These are phyloP conservation scores for Epichloe coenophiala DNA, from an alignment of 2,329 filamentous ascomycete species.

Conservation along the genomic window DNA sequence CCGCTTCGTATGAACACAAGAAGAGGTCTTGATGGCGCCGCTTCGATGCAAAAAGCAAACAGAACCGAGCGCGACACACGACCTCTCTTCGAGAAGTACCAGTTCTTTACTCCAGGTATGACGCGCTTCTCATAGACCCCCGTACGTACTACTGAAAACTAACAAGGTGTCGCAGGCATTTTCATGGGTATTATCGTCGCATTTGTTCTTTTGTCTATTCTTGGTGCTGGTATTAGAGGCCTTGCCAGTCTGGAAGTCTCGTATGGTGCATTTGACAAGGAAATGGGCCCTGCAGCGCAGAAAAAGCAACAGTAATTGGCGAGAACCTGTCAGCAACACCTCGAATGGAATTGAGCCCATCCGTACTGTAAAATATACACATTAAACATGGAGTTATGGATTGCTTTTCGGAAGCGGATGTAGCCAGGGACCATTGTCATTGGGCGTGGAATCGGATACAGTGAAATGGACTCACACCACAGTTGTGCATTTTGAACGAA, in stretches of 20 bases:
- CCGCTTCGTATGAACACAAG: conserved; percentile 61
- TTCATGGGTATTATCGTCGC: conserved; percentile 72
- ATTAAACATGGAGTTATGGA: conserved; percentile 9
- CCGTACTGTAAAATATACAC: conserved; percentile 7
- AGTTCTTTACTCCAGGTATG: conserved; percentile 79
- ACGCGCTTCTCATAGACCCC: neutral
- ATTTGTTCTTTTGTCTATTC: conserved; percentile 60
- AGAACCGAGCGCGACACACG: conserved; percentile 26
- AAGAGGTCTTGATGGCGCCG: conserved; percentile 32
- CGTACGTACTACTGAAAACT: neutral
- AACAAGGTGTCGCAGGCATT: conserved; percentile 44
- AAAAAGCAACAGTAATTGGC: conserved; percentile 47
- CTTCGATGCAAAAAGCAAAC: conserved; percentile 24
- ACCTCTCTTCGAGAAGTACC: conserved; percentile 78
- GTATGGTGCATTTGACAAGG: conserved; percentile 93
- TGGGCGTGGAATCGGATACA: neutral
- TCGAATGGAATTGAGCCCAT: neutral
- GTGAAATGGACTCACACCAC: neutral
- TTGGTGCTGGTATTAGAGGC: conserved; percentile 65
- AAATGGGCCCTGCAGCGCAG: conserved; percentile 77
- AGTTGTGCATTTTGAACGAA: neutral
- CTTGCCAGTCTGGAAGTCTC: conserved; percentile 74
- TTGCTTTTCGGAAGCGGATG: neutral
- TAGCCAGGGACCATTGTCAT: neutral
- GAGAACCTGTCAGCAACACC: neutral